Evolutionary conservation across 345 rosid species (phyloP), one percentile per base, ranked within the genome.

Genomic region (Rhodamnia argentea): DNA sequence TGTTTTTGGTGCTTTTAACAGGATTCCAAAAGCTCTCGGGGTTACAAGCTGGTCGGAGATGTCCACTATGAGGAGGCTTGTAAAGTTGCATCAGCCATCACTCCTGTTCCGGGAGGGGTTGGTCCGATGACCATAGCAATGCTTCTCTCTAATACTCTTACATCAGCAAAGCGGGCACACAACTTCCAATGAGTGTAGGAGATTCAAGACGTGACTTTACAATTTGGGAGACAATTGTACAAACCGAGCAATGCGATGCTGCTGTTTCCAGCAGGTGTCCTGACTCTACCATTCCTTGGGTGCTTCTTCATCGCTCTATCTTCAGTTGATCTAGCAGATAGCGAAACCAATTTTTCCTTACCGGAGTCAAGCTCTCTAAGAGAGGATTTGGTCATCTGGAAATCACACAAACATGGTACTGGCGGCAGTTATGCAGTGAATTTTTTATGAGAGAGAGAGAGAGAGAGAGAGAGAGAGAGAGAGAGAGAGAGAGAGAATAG

Each of bases 71-170:
- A 96, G 81, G 96, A 96, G 88, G 99, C 94, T 54, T 85, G 94
- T 88, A 87, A 93, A 88, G 93, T 93, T 85, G 98, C 98, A 84
- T 92, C 95, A 47, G 96, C 96, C 24, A 82, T 94, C 83, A 96
- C 99, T 54, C 97, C 97, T 54, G 97, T 96, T 86, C 98, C 96
- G 1, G 96, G 99, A 10, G 98, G 98, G 84, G 98, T 96, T 83
- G 99, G 99, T 86, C 96, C 98, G 1, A 95, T 96, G 98, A 95
- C 98, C 11, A 94, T 94, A 86, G 98, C 96, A 42, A 93, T 96
- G 98, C 99, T 96, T 85, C 94, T 94, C 12, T 91, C 96, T 11
- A 95, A 96, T 87, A 95, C 98, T n/a, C 92, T 97, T 82, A 87
- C 54, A 62, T 92, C 99, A 1, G 96, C 98, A 16, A 94, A 95